Evolutionary conservation across 2,329 filamentous ascomycete species (phyloP).

Genomic region (Fusarium sp.): DNA sequence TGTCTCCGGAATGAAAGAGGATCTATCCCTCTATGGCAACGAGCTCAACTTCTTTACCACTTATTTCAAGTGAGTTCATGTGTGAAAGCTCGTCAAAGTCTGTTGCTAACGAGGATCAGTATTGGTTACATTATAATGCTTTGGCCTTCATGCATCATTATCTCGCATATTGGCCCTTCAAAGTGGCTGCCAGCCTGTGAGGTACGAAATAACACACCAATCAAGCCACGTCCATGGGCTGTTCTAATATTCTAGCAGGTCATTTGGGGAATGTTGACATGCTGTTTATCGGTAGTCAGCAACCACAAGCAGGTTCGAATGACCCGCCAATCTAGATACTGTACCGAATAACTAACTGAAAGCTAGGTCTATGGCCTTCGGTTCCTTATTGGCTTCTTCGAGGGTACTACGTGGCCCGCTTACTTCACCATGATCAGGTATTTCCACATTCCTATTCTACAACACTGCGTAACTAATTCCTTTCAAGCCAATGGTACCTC

Average conservation of each 20-base stretch:
- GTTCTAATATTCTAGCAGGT: neutral
- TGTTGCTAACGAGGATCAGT: neutral
- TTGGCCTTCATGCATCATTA: constrained; percentile 16
- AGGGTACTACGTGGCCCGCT: constrained; percentile 20
- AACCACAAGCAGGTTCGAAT: neutral
- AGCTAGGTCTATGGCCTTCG: constrained; percentile 10
- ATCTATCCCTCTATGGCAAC: constrained; percentile 10
- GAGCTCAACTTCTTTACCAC: constrained; percentile 22
- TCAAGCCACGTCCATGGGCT: neutral
- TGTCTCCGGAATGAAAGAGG: constrained; percentile 21
- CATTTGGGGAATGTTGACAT: neutral
- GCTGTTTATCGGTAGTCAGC: neutral
- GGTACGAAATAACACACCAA: neutral
- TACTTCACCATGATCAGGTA: constrained; percentile 28
- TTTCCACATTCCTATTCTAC: neutral
- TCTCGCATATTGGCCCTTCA: constrained; percentile 18
- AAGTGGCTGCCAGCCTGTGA: constrained; percentile 16
- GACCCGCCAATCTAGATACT: neutral
- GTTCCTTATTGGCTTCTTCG: constrained; percentile 18
- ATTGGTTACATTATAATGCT: constrained; percentile 27
- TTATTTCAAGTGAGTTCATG: neutral
- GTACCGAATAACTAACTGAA: neutral
- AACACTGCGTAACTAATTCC: neutral
- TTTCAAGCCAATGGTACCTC: constrained; percentile 3
- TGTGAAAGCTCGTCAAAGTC: too few species aligned